Base-by-base conservation (phyloP, 208 protist genomes). In the Trypanosoma boissoni region DNA sequence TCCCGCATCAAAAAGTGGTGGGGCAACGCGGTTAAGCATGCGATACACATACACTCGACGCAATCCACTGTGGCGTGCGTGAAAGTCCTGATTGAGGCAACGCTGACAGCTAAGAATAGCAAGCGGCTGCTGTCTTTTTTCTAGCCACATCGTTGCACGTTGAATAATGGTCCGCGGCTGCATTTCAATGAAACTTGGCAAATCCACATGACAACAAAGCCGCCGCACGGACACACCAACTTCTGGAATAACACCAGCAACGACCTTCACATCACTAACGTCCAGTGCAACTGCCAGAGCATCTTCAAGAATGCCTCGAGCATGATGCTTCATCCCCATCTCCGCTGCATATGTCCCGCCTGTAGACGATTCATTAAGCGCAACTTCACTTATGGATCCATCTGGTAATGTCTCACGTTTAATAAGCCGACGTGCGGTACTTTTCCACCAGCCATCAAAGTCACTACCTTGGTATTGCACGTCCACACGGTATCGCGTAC, bases 371-470 rank as follows among this genome's bases (percentile, higher is more conserved):
- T 23, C 60, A 32, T n/a, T 36, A 23, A 62, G 45, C 12, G 57
- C 42, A 2, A 72, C 58, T 8, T 56, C 54, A 14, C 42, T 24
- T 0, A 65, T 10, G n/a, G 16, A 42, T 46, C 69, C 69, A 51
- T 76, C 69, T 7, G 49, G 10, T 39, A 16, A 23, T 23, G 27
- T 31, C 20, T 72, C 64, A 27, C 37, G 42, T 43, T 49, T 18
- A 45, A 62, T 58, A 7, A 56, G 43, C 20, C 64, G 70, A 14
- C 73, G 73, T 34, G 59, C 51, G 4, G 79, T 78, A 26, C 77
- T 88, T 64, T 85, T 88, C 68, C 80, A 88, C 86, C 89, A 95
- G 1, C 89, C 89, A 48, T 93, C 75, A 74, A 92, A 95, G 52
- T 93, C 82, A 39, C 54, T 76, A 16, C 89, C 89, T 53, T 89